These are phyloP conservation scores for Termitomyces sp. DNA, from an alignment of 768 basidiomycete genomes.

Conservation along the genomic window DNA sequence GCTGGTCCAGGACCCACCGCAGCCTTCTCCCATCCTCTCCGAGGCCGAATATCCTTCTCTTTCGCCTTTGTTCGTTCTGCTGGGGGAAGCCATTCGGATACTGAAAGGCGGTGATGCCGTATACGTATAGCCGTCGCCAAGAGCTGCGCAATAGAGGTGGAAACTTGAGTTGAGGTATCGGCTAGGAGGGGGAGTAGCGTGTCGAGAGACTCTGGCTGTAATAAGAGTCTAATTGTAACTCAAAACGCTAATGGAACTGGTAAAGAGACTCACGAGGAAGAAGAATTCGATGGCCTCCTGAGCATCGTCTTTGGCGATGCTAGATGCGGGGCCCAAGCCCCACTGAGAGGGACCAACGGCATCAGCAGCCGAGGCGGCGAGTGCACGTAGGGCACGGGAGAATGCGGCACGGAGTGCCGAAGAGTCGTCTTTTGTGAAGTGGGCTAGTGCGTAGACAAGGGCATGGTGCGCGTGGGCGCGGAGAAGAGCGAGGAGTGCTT, in stretches of 20 bases:
- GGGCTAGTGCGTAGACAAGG: conserved; percentile 61
- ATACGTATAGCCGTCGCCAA: conserved; percentile 52
- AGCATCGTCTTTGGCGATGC: conserved; percentile 46
- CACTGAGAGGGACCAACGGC: conserved; percentile 68
- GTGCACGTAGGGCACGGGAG: conserved; percentile 59
- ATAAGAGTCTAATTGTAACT: background rate
- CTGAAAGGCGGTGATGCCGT: conserved; percentile 43
- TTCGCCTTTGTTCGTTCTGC: conserved; percentile 31
- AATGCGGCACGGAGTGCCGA: conserved; percentile 52
- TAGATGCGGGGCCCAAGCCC: conserved; percentile 51
- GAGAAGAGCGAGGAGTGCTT: conserved; percentile 57
- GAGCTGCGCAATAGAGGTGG: conserved; percentile 57
- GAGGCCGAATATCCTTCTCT: background rate
- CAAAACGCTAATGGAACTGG: background rate
- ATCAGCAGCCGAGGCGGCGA: conserved; percentile 62
- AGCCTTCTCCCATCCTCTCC: conserved; percentile 8
- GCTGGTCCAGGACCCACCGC: background rate
- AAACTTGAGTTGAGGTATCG: conserved; percentile 30
- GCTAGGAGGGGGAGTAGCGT: conserved; percentile 50
- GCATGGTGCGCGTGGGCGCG: conserved; percentile 56
- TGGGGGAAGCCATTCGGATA: conserved; percentile 65
- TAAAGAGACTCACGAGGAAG: conserved; percentile 47
- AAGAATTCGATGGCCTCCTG: conserved; percentile 56
- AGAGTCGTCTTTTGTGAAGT: conserved; percentile 37
- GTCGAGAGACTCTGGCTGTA: conserved; percentile 60